phyloP scores from a whole-genome alignment of 1,139 yeast species.

The Blastobotrys arbuscula region DNA sequence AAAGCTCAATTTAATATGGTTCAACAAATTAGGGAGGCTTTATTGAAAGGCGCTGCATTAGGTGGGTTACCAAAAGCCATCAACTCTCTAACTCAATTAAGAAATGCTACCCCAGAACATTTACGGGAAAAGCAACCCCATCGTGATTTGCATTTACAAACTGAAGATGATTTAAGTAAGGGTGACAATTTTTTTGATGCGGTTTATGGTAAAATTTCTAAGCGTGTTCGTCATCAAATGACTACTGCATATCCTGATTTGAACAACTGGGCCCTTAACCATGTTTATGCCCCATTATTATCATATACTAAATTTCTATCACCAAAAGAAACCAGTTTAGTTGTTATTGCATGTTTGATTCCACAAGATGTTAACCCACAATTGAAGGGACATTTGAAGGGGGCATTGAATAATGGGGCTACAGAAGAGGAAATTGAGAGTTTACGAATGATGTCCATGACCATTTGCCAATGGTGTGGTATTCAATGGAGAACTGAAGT shows the following conservation, averaged over 20 bases:
- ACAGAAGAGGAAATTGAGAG: constrained; percentile 57
- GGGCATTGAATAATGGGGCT: constrained; percentile 78
- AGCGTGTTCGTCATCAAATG: constrained; percentile 63
- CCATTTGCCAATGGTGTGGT: constrained; percentile 72
- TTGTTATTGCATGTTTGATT: constrained; percentile 71
- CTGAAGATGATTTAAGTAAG: constrained; percentile 27
- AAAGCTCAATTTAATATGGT: constrained; percentile 38
- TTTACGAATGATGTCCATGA: constrained; percentile 56
- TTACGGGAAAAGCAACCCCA: constrained; percentile 34
- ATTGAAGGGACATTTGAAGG: constrained; percentile 80
- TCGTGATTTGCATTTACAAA: constrained; percentile 21
- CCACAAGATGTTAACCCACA: constrained; percentile 97
- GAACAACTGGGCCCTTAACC: constrained; percentile 65
- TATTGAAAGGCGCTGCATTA: constrained; percentile 70
- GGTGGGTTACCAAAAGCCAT: constrained; percentile 82
- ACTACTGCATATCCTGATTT: constrained; percentile 76
- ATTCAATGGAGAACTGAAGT: constrained; percentile 57
- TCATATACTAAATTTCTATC: constrained; percentile 59
- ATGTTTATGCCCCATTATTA: constrained; percentile 73
- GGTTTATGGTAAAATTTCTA: constrained; percentile 69
- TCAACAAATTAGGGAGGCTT: constrained; percentile 63
- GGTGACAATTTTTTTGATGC: constrained; percentile 71
- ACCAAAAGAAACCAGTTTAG: constrained; percentile 69
- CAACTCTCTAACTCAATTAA: constrained; percentile 64
- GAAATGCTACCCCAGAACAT: constrained; percentile 55